Evolutionary conservation across 2,329 filamentous ascomycete species (phyloP).

Genomic region (Thielaviopsis euricoi): DNA sequence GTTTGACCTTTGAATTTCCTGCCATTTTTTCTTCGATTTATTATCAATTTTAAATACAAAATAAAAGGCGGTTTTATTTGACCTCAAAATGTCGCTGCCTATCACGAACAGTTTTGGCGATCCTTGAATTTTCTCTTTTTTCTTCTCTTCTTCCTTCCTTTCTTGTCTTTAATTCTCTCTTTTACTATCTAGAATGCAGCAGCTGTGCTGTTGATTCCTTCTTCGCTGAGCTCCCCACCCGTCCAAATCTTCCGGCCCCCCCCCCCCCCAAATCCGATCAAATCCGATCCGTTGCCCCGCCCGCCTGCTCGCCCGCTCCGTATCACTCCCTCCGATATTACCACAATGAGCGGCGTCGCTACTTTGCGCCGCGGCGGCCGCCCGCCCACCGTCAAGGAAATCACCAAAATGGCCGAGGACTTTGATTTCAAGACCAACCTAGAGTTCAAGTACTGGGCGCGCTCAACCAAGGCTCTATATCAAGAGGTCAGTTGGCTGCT

Average conservation of each 20-base stretch:
- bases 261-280: not conserved
- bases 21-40: not conserved
- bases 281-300: not conserved
- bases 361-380: not conserved
- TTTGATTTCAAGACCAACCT: conserved; percentile 70
- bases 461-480: conserved; percentile 61
- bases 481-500: conserved; percentile 55
- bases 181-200: too few relatives aligned
- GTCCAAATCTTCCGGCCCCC: not conserved
- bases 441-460: conserved; percentile 63
- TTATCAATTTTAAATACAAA: not conserved
- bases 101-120: not conserved
- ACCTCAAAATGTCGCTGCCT: not conserved
- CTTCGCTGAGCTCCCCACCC: too few relatives aligned
- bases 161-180: not conserved
- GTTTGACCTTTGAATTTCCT: not conserved
- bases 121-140: not conserved
- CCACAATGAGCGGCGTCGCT: not conserved
- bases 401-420: conserved; percentile 56
- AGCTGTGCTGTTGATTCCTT: too few relatives aligned
- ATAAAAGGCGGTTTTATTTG: not conserved
- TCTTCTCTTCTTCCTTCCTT: not conserved
- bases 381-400: conserved; percentile 50
- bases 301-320: too few relatives aligned
- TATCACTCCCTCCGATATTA: not conserved